These are phyloP conservation scores for Spizellomyces punctatus DNA, from an alignment of 192 early-diverging fungal genomes.

Conservation along the genomic window DNA sequence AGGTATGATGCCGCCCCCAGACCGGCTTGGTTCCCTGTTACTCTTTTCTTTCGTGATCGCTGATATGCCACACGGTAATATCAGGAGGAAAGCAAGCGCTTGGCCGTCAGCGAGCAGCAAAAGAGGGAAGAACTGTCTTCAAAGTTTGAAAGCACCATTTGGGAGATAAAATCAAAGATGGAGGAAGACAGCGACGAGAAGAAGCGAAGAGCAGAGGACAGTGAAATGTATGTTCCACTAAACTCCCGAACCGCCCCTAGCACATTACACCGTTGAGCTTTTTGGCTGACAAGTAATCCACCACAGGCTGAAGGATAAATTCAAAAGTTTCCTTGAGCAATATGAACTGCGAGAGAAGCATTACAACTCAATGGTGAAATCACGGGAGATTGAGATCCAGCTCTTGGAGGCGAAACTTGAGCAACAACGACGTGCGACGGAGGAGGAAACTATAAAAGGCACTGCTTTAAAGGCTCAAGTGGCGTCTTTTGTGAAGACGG, in stretches of 20 bases:
- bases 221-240: slow-evolving; percentile 41
- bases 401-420: slow-evolving; percentile 59
- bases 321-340: slow-evolving; percentile 62
- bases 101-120: slow-evolving; percentile 52
- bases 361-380: slow-evolving; percentile 57
- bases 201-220: slow-evolving; percentile 45
- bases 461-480: slow-evolving; percentile 50
- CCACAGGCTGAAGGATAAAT: slow-evolving; percentile 58
- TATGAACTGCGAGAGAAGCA: slow-evolving; percentile 65
- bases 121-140: slow-evolving; percentile 59
- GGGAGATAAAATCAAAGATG: slow-evolving; percentile 63
- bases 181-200: slow-evolving; percentile 47
- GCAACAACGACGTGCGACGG: slow-evolving; percentile 43
- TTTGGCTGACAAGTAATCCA: slow-evolving; percentile 14
- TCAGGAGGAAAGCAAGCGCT: slow-evolving; percentile 51
- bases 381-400: slow-evolving; percentile 62
- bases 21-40: background rate
- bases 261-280: background rate
- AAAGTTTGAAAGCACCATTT: slow-evolving; percentile 62
- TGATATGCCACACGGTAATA: background rate
- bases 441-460: slow-evolving; percentile 42
- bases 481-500: slow-evolving; percentile 52
- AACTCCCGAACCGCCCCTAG: background rate
- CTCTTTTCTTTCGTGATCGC: too few species aligned
- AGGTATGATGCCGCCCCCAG: slow-evolving; percentile 34